Evolutionary conservation across 176 grass and related monocot genomes (phyloP).

Genomic region (Paspalum vaginatum): DNA sequence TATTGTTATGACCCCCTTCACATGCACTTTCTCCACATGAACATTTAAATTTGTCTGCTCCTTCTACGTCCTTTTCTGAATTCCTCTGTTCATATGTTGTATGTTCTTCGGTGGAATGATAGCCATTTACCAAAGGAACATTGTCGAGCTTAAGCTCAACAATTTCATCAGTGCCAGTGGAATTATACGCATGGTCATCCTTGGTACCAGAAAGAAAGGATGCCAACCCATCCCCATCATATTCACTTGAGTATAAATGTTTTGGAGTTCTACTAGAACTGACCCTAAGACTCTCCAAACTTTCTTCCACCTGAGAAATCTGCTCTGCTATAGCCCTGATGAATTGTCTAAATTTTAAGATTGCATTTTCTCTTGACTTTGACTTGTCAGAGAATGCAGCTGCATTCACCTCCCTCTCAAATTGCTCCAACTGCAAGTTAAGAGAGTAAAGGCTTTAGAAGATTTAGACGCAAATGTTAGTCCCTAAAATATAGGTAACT

Average conservation of each 20-base stretch:
- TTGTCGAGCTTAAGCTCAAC: constrained; percentile 61
- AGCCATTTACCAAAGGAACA: constrained; percentile 50
- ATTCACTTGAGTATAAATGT: constrained; percentile 62
- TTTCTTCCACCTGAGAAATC: constrained; percentile 66
- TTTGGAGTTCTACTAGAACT: constrained; percentile 50
- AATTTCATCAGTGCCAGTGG: constrained; percentile 58
- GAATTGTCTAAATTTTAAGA: constrained; percentile 86
- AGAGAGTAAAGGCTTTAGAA: constrained; percentile 44
- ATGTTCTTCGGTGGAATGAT: constrained; percentile 34
- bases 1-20: constrained; percentile 27
- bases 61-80: constrained; percentile 48
- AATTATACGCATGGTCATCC: constrained; percentile 35
- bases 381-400: constrained; percentile 67
- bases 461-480: not conserved
- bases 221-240: constrained; percentile 69
- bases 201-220: constrained; percentile 72
- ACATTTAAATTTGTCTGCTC: constrained; percentile 27
- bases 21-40: constrained; percentile 30
- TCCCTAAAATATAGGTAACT: constrained; percentile 4
- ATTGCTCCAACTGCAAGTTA: constrained; percentile 81
- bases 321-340: constrained; percentile 73
- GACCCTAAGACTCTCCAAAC: constrained; percentile 46
- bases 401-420: constrained; percentile 79
- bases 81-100: constrained; percentile 40
- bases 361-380: constrained; percentile 89